A percentile compares a stretch with the other conserved stretches of the same genome.
Conservation (phyloP, 2,329 filamentous ascomycete species). For the Apiospora pterosperma region DNA sequence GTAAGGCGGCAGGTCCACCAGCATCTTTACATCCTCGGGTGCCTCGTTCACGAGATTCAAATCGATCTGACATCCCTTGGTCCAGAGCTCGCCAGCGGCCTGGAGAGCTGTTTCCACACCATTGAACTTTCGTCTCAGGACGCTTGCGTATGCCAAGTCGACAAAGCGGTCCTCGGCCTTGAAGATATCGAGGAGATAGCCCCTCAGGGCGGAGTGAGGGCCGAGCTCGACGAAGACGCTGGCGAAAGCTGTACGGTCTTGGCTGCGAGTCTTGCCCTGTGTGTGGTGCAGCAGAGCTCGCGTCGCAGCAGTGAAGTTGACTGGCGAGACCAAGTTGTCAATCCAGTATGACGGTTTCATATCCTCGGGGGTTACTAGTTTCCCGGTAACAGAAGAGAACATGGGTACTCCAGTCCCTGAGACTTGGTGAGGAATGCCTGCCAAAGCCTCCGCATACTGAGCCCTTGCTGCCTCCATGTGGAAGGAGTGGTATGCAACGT, state of each 20-base stretch:
- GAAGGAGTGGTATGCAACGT: conserved; percentile 41
- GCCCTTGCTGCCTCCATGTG: conserved; percentile 32
- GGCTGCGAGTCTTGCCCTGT: not conserved
- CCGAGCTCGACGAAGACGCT: conserved; percentile 19
- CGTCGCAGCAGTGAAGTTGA: not conserved
- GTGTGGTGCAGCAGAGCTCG: not conserved
- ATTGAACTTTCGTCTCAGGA: conserved; percentile 13
- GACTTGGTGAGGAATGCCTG: not conserved
- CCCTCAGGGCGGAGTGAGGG: conserved; percentile 19
- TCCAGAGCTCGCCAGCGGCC: conserved; percentile 17
- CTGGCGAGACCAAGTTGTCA: not conserved
- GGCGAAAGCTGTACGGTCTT: not conserved
- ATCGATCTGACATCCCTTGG: conserved; percentile 12
- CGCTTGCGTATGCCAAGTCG: conserved; percentile 13
- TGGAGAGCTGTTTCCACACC: conserved; percentile 14
- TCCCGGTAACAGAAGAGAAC: not conserved
- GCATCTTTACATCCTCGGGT: conserved; percentile 16
- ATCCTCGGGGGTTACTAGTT: not conserved
- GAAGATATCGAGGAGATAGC: conserved; percentile 17
- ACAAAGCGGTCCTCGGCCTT: not conserved
- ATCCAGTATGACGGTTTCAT: not conserved
- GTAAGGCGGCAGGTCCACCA: conserved; percentile 47
- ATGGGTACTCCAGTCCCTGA: not conserved
- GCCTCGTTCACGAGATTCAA: conserved; percentile 18
- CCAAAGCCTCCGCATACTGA: not conserved